phyloP scores from a whole-genome alignment of 2,329 filamentous ascomycete genomes.

The Alternaria alternata region DNA sequence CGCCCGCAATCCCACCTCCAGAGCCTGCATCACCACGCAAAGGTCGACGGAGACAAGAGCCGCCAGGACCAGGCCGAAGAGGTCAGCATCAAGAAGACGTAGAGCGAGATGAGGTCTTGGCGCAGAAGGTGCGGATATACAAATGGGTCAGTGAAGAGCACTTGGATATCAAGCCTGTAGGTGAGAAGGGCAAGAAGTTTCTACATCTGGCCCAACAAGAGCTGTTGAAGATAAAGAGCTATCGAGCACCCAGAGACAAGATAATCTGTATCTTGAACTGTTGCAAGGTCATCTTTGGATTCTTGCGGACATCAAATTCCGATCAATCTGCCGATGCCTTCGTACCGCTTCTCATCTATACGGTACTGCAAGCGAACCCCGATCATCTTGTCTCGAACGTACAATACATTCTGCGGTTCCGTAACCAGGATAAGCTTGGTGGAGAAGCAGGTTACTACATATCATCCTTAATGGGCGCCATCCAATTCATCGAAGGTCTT shows the following conservation, averaged over 20 bases:
- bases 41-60: slow-evolving; percentile 67
- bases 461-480: slow-evolving; percentile 92
- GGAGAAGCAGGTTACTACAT: slow-evolving; percentile 99
- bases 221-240: slow-evolving; percentile 93
- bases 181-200: slow-evolving; percentile 87
- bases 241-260: slow-evolving; percentile 96
- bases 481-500: slow-evolving; percentile 96
- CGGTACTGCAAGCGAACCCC: slow-evolving; percentile 91
- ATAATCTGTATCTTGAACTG: slow-evolving; percentile 98
- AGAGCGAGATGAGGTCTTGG: slow-evolving; percentile 92
- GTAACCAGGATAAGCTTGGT: slow-evolving; percentile 95
- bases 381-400: slow-evolving; percentile 97
- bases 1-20: slow-evolving; percentile 85
- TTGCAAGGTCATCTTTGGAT: slow-evolving; percentile 98
- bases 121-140: slow-evolving; percentile 97
- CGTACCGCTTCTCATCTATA: slow-evolving; percentile 88
- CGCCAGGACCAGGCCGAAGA: slow-evolving; percentile 78
- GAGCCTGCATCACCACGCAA: slow-evolving; percentile 75
- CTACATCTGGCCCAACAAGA: slow-evolving; percentile 91
- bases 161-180: slow-evolving; percentile 86
- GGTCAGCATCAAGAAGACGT: slow-evolving; percentile 99
- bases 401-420: slow-evolving; percentile 95
- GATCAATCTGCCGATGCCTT: slow-evolving; percentile 98
- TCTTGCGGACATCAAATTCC: slow-evolving; percentile 88
- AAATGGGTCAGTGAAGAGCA: slow-evolving; percentile 94